Conservation (phyloP, 2,329 filamentous ascomycete species). For the Emmonsiellopsis sp. region DNA sequence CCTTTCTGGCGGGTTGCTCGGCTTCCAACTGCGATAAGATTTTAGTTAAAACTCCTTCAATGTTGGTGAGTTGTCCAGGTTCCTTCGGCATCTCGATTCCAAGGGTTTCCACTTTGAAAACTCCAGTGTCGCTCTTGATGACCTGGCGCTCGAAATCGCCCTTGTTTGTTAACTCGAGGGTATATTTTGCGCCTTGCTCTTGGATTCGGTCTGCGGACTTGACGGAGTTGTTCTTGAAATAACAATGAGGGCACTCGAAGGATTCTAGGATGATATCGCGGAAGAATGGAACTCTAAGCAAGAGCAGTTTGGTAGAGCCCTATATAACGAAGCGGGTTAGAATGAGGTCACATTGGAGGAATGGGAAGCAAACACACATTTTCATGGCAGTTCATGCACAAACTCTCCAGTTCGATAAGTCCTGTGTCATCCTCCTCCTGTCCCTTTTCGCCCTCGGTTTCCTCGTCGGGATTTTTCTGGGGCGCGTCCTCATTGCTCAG, state of each 20-base stretch:
- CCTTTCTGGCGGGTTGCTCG: conserved; percentile 74
- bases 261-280: conserved; percentile 97
- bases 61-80: conserved; percentile 82
- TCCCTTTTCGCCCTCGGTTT: background rate
- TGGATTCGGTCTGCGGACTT: conserved; percentile 89
- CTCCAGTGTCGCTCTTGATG: conserved; percentile 81
- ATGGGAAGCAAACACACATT: conserved; percentile 44
- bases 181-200: conserved; percentile 75
- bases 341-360: background rate
- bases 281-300: conserved; percentile 93
- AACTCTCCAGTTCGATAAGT: conserved; percentile 49
- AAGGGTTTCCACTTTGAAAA: conserved; percentile 79
- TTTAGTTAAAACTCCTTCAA: conserved; percentile 75
- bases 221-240: conserved; percentile 84
- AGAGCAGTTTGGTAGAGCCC: conserved; percentile 76
- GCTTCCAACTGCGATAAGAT: conserved; percentile 72
- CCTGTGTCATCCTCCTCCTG: conserved; percentile 33
- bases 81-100: conserved; percentile 89
- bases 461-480: background rate
- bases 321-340: conserved; percentile 27
- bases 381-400: conserved; percentile 79
- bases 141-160: conserved; percentile 77
- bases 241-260: conserved; percentile 83
- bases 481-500: background rate
- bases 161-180: conserved; percentile 63